Base-by-base conservation (phyloP, 805 yeast genomes). In the Wickerhamiella galacta region DNA sequence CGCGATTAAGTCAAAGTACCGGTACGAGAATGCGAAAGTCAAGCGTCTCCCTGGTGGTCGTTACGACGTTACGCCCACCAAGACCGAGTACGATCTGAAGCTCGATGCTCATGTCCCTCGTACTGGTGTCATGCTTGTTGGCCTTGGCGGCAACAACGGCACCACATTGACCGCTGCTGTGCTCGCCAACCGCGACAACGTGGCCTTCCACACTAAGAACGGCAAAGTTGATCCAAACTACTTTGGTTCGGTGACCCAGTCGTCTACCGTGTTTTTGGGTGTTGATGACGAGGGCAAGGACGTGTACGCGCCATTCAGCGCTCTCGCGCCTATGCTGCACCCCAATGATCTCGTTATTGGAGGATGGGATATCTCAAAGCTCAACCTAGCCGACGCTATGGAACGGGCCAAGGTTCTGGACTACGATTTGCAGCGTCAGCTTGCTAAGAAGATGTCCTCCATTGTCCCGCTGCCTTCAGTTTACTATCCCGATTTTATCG, bases 111-210 rank as follows among this genome's bases (percentile, higher is more conserved):
- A 64, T 36, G 71, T 75, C 28, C 93, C 94, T 46, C 82, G 76
- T 57, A 68, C 82, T 31, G 96, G 96, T 47, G 63, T 85, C 41
- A 58, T 85, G 72, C 66, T 87, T 41, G 95, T 85, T 22, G 96
- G 96, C 46, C 66, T 85, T 44, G 95, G 95, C 47, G 96, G 96
- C 58, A 85, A 85, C 66, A 85, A 85, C 52, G 96, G 95, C 57
- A 68, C 95, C 38, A 85, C 96, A 10, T 66, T 87, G 43, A 70
- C 83, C 34, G 83, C 87, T 28, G 75, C 95, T 7, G 65, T 75
- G 32, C 68, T 78, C 43, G 93, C 95, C 39, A 85, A 85, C 64
- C 81, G 75, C 49, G 66, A 79, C 54, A 67, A 78, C 40, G 54
- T 85, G 41, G 57, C 70, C 32, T 85, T 85, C 62, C 72, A 79